A percentile compares a stretch with the other conserved stretches of the same genome.
Evolutionary conservation across 2,329 filamentous ascomycete genomes (phyloP).

Genomic region (Fusarium euwallaceae): DNA sequence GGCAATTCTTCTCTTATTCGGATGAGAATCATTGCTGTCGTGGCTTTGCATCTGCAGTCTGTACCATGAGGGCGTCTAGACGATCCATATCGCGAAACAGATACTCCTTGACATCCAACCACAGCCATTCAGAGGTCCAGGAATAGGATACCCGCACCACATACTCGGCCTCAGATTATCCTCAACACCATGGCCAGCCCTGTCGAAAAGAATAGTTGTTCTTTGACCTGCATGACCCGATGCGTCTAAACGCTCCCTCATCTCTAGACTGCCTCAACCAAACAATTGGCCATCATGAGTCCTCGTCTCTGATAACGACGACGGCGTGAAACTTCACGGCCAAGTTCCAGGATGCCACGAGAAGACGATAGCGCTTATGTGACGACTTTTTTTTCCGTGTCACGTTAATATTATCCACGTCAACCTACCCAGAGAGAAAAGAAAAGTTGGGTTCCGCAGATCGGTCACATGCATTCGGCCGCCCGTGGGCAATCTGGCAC

Average conservation of each 20-base stretch:
- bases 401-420: constrained; percentile 34
- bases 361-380: neutral
- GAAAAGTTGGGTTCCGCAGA: constrained; percentile 33
- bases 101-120: neutral
- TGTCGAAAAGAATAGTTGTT: neutral
- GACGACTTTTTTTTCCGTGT: constrained; percentile 17
- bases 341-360: neutral
- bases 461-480: constrained; percentile 46
- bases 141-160: neutral
- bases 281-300: neutral
- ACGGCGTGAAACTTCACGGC: neutral
- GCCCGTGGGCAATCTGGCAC: constrained; percentile 41
- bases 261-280: neutral
- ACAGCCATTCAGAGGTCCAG: neutral
- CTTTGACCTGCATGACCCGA: neutral
- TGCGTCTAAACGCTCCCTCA: neutral
- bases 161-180: neutral
- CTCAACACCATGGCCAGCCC: neutral
- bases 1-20: neutral
- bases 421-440: neutral
- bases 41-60: neutral
- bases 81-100: neutral
- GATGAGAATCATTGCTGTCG: neutral
- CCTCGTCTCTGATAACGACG: neutral
- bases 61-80: neutral